Evolutionary conservation across 164 flowering plant genomes (phyloP).

Genomic region (Berberis vulgaris): DNA sequence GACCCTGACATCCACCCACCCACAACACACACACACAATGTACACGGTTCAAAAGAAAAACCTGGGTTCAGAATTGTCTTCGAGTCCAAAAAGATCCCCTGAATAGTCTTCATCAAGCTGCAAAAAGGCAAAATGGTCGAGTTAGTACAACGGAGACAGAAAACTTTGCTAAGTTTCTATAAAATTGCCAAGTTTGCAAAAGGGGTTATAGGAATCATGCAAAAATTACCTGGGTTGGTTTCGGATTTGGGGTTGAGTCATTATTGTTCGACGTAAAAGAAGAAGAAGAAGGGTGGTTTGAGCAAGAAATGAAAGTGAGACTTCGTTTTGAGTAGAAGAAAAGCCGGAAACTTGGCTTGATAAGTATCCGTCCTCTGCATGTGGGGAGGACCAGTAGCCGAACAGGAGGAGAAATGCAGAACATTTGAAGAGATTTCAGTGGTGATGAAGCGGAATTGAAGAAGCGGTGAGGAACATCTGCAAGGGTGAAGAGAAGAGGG

Average conservation of each 20-base stretch:
- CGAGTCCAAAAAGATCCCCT: constrained; percentile 63
- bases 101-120: constrained; percentile 31
- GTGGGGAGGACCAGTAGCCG: constrained; percentile 14
- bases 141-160: neutral
- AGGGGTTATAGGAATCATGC: neutral
- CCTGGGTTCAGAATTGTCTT: constrained; percentile 48
- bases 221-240: constrained; percentile 22
- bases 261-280: constrained; percentile 21
- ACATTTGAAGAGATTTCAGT: constrained; percentile 11
- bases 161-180: neutral
- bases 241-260: constrained; percentile 18
- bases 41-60: constrained; percentile 3
- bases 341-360: constrained; percentile 14
- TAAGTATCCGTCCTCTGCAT: constrained; percentile 6
- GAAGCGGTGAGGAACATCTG: too few relatives aligned
- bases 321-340: constrained; percentile 16
- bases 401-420: constrained; percentile 19
- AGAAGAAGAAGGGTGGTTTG: constrained; percentile 14
- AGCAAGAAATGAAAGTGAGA: constrained; percentile 12
- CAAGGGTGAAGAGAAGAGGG: too few relatives aligned
- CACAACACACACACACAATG: too few relatives aligned
- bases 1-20: too few relatives aligned
- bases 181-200: neutral
- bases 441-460: too few relatives aligned
- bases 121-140: constrained; percentile 1